phyloP scores from a whole-genome alignment of 78 protist genomes.

The Dictyostelium discoideum region DNA sequence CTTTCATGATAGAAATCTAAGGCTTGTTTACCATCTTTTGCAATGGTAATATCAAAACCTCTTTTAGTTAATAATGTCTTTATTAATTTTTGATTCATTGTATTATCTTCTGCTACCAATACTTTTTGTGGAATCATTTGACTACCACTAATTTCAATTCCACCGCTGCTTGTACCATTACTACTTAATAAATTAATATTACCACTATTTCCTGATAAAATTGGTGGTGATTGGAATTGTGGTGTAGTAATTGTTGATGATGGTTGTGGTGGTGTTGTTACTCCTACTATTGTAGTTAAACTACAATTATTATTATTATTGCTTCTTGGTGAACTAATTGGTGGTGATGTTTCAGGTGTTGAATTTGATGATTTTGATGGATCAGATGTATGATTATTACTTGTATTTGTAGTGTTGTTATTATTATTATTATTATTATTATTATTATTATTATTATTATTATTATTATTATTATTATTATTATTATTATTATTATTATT shows the following conservation, averaged over 20 bases:
- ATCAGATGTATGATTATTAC: neutral
- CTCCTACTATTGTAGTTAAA: neutral
- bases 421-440: neutral
- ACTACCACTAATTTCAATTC: neutral
- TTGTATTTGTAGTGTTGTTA: neutral
- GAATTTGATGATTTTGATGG: neutral
- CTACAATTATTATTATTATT: neutral
- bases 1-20: conserved; percentile 32
- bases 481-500: neutral
- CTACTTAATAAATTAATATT: neutral
- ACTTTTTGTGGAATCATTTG: conserved; percentile 3
- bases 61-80: neutral
- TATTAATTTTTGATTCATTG: conserved; percentile 68
- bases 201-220: neutral
- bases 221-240: conserved; percentile 11
- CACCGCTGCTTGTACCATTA: neutral
- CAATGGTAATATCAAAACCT: conserved; percentile 45
- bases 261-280: neutral
- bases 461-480: neutral
- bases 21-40: conserved; percentile 81
- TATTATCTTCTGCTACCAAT: conserved; percentile 85
- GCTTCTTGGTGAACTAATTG: neutral
- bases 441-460: neutral
- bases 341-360: neutral
- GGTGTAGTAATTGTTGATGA: neutral